Percentiles rank a stretch among this genome's conserved stretches.
These are phyloP conservation scores for Verticillium nonalfalfae DNA, from an alignment of 2,329 filamentous ascomycete species.

Conservation along the genomic window DNA sequence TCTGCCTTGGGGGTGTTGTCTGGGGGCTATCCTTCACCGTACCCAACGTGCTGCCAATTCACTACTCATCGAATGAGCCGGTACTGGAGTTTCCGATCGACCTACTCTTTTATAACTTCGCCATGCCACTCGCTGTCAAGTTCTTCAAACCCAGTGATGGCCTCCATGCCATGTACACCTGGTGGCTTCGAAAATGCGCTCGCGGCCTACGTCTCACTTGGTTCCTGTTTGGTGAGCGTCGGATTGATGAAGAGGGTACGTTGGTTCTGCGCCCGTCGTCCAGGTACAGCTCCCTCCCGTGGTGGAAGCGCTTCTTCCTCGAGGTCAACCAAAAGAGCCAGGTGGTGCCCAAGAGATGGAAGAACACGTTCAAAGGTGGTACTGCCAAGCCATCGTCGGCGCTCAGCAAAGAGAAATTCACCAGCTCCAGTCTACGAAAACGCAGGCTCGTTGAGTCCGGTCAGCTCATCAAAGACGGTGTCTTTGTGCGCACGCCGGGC, in stretches of 20 bases:
- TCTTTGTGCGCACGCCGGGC: slow-evolving; percentile 85
- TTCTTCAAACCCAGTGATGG: slow-evolving; percentile 81
- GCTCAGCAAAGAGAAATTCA: slow-evolving; percentile 28
- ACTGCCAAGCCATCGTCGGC: slow-evolving; percentile 32
- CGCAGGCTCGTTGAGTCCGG: slow-evolving; percentile 36
- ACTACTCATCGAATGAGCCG: slow-evolving; percentile 89
- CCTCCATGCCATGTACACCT: slow-evolving; percentile 79
- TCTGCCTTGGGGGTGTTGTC: slow-evolving; percentile 91
- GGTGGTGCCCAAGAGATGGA: slow-evolving; percentile 52
- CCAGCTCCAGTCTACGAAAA: slow-evolving; percentile 31
- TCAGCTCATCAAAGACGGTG: slow-evolving; percentile 63
- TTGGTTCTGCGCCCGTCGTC: slow-evolving; percentile 38
- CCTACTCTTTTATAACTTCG: slow-evolving; percentile 91
- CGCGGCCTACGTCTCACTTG: slow-evolving; percentile 74
- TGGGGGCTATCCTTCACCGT: slow-evolving; percentile 74
- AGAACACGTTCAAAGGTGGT: slow-evolving; percentile 43
- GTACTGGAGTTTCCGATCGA: slow-evolving; percentile 93
- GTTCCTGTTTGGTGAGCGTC: slow-evolving; percentile 85
- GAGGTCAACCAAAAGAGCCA: slow-evolving; percentile 32
- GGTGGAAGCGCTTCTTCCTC: slow-evolving; percentile 38
- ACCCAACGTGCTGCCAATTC: slow-evolving; percentile 74
- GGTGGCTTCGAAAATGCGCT: slow-evolving; percentile 93
- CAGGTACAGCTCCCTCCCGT: slow-evolving; percentile 22
- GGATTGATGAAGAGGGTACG: slow-evolving; percentile 73
- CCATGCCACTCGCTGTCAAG: slow-evolving; percentile 81